Base-by-base conservation (phyloP, 2,329 filamentous ascomycete genomes). In the Verticillium nubilum region DNA sequence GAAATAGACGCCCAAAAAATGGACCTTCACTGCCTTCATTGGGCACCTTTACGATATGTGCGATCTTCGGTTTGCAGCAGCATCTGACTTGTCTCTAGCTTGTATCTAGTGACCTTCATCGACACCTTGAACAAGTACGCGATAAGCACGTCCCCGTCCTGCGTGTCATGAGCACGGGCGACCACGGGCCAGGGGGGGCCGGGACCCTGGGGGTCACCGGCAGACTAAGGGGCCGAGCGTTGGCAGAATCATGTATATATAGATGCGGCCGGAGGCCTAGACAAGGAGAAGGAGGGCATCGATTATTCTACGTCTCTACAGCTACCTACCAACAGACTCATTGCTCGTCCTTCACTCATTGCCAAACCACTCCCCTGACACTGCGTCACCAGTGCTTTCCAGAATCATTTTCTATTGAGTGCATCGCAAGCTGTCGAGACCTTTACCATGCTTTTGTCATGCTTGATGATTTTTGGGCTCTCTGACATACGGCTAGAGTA, bases 381-480 rank as follows among this genome's bases (percentile, higher is more conserved):
- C n/a, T n/a, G n/a, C n/a, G n/a, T n/a, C n/a, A n/a, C n/a, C 0
- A 72, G 70, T 33, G 65, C 64, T 9, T 84, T 82, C 59, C 68
- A 74, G 31, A 69, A 72, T 17, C 82, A 84, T 64, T 82, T 80
- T 5, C 70, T 81, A 4, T 70, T 82, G 26, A 75, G 76, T 2
- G 76, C 80, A 2, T 75, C 80, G 37, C 73, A 76, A 50, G 78
- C 83, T 53, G 76, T 84, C 0, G 69, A 77, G 3, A 77, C 72
- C 50, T 74, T 79, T 37, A 79, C 81, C 47, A 69, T 72, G 64
- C 79, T 83, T 26, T 79, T 84, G 3, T 78, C 81, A 10, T 85
- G 84, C 65, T 81, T 85, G 6, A 80, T 85, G 10, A 77, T 86
- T 70, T 83, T 84, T 27, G 86, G 86, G 66, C 73, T 86, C 25